Evolutionary conservation across 2,329 filamentous ascomycete genomes (phyloP), one percentile per base, ranked within the genome.

Genomic region (Didymellaceae sp.): DNA sequence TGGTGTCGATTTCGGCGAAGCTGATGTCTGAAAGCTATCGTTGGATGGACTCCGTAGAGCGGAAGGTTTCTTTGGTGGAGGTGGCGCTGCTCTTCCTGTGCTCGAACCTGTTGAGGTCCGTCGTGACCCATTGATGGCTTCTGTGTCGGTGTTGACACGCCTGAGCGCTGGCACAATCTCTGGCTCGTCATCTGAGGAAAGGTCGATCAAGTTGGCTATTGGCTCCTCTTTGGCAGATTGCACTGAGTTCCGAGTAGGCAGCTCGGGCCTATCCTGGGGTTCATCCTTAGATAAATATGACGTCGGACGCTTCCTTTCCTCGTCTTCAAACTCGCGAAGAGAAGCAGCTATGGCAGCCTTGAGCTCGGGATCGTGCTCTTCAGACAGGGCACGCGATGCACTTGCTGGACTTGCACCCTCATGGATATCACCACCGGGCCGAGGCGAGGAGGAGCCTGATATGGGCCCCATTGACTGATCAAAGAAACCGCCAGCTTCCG

Each of bases 401-500:
- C 48, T 52, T 2, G 42, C 42, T 17, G 48, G 42, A 46, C 57
- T 61, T 20, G 43, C 26, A 34, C 45, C 54, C 18, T 37, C 62
- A 22, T 40, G 53, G 7, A 54, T 50, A 22, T 48, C 39, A 24
- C 52, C 51, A 16, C 37, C 51, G 35, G 44, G 55, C 44, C 62
- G 52, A 46, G 67, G 55, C 4, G 59, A 58, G 2, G 55, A 49
- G 18, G 69, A 63, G 21, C 70, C 67, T 24, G 67, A 58, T 52
- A 66, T 53, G 67, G 71, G 58, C 57, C 74, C 68, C 22, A 78
- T 67, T 0, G 82, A 81, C 11, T 85, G 80, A 58, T 96, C 90
- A 66, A 97, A 97, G 70, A 94, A 97, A 0, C 84, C 84, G 10
- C 84, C 80, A 37, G 78, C 80, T 28, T 89, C 82, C 0, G 91